phyloP scores from a whole-genome alignment of 768 basidiomycete genomes.

The Trametes gibbosa region DNA sequence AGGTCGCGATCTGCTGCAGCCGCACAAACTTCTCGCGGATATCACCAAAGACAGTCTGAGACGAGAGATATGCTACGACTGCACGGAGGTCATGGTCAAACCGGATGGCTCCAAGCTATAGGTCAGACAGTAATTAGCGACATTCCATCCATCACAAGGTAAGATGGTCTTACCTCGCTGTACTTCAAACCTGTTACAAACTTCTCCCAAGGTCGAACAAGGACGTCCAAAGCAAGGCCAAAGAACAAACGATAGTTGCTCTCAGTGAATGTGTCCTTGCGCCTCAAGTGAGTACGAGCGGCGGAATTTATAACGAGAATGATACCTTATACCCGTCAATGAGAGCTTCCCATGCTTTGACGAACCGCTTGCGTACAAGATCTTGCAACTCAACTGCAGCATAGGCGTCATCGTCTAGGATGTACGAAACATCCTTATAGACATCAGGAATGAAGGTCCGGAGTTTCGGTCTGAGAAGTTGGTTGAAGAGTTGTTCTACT shows the following conservation, averaged over 20 bases:
- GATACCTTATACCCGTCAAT: slow-evolving; percentile 85
- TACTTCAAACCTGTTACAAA: slow-evolving; percentile 75
- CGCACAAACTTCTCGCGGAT: slow-evolving; percentile 89
- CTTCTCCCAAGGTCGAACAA: slow-evolving; percentile 97
- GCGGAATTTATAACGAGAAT: background rate
- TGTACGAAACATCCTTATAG: slow-evolving; percentile 87
- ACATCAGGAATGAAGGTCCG: slow-evolving; percentile 82
- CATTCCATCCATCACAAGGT: background rate
- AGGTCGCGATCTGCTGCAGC: slow-evolving; percentile 88
- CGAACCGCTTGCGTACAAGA: slow-evolving; percentile 83
- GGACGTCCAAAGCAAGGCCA: slow-evolving; percentile 76
- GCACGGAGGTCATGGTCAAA: background rate
- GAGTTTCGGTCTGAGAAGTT: slow-evolving; percentile 83
- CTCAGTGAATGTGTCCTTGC: slow-evolving; percentile 83
- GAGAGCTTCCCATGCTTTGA: slow-evolving; percentile 82
- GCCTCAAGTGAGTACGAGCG: background rate
- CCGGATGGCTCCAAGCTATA: slow-evolving; percentile 89
- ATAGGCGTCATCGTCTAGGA: slow-evolving; percentile 88
- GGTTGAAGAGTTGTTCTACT: slow-evolving; percentile 93
- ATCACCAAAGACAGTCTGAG: slow-evolving; percentile 88
- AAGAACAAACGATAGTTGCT: slow-evolving; percentile 86
- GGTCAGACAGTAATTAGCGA: background rate
- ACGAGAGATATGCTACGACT: slow-evolving; percentile 77
- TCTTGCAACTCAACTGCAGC: slow-evolving; percentile 83
- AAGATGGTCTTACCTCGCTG: slow-evolving; percentile 61